Percentiles rank a stretch among this genome's conserved stretches.
phyloP scores from a whole-genome alignment of 2,329 filamentous ascomycete species.

The Aspergillus udagawae region DNA sequence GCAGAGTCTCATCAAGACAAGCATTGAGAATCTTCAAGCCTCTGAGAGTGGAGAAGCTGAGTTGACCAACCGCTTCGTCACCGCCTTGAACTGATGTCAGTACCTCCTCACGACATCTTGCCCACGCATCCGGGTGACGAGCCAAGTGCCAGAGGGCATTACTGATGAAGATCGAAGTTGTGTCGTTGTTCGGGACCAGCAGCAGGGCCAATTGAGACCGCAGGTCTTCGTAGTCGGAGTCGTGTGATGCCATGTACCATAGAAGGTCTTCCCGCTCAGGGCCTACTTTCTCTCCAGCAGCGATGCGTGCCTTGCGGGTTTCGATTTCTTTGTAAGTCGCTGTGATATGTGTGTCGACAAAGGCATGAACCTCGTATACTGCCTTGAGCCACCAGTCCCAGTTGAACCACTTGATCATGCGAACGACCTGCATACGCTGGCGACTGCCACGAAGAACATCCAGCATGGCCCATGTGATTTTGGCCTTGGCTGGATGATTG shows the following conservation, averaged over 20 bases:
- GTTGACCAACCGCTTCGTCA: not conserved
- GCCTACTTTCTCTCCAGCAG: not conserved
- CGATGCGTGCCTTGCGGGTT: not conserved
- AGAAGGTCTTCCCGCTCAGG: conserved; percentile 7
- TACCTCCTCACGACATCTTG: too few species aligned
- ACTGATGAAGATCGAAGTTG: conserved; percentile 13
- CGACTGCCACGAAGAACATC: not conserved
- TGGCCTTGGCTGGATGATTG: not conserved
- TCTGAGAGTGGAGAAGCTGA: not conserved
- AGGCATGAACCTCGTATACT: not conserved
- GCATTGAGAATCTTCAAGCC: conserved; percentile 6
- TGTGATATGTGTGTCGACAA: not conserved
- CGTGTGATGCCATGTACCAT: conserved; percentile 5
- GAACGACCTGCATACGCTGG: conserved; percentile 1
- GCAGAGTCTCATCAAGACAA: conserved; percentile 10
- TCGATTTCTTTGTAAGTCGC: too few species aligned
- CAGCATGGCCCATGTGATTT: not conserved
- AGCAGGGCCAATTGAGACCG: conserved; percentile 7
- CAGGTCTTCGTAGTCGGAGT: conserved; percentile 1
- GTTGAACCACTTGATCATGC: not conserved
- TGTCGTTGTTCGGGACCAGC: conserved; percentile 12
- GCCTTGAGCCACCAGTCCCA: conserved; percentile 1
- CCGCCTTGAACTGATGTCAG: too few species aligned
- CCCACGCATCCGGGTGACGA: conserved; percentile 7
- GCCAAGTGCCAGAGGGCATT: conserved; percentile 8